A percentile compares a stretch with the other conserved stretches of the same genome.
Evolutionary conservation across 805 yeast species (phyloP).

Genomic region (Wickerhamomyces pijperi): DNA sequence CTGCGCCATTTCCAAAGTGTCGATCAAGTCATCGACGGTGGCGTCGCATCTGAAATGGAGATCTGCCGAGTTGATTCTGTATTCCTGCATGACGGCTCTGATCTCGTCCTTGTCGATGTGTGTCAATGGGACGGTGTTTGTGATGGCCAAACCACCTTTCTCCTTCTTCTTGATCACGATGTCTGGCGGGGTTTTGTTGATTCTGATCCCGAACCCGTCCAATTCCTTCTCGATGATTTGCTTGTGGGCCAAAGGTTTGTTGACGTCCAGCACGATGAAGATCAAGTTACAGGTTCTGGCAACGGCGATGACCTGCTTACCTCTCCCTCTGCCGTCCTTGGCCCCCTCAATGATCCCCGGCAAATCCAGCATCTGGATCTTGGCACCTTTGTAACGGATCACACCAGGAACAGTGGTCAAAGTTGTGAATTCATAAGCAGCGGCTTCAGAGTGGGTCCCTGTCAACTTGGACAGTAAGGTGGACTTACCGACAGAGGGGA

Average conservation of each 20-base stretch:
- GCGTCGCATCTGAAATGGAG: conserved; percentile 96
- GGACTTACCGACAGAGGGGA: conserved; percentile 85
- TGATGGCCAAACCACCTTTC: conserved; percentile 89
- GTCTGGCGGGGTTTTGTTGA: conserved; percentile 88
- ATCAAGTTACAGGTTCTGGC: conserved; percentile 95
- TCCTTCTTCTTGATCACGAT: conserved; percentile 87
- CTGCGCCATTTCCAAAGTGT: conserved; percentile 79
- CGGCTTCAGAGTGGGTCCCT: conserved; percentile 96
- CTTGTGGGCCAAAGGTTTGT: conserved; percentile 91
- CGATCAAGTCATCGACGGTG: conserved; percentile 92
- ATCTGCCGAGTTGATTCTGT: conserved; percentile 91
- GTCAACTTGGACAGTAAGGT: conserved; percentile 82
- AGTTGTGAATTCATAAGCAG: conserved; percentile 95
- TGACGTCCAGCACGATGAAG: conserved; percentile 90
- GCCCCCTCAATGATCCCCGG: conserved; percentile 92
- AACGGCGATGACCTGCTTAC: conserved; percentile 95
- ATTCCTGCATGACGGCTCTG: conserved; percentile 92
- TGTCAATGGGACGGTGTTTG: conserved; percentile 87
- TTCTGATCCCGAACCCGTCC: conserved; percentile 95
- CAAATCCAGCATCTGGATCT: conserved; percentile 88
- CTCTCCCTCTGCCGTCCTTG: conserved; percentile 85
- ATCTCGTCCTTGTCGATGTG: conserved; percentile 88
- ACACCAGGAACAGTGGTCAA: conserved; percentile 97
- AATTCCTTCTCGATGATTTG: conserved; percentile 88
- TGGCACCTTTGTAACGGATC: conserved; percentile 92